Evolutionary conservation across 352 stramenopile species (phyloP).

Genomic region (Pythium vanterpoolii): DNA sequence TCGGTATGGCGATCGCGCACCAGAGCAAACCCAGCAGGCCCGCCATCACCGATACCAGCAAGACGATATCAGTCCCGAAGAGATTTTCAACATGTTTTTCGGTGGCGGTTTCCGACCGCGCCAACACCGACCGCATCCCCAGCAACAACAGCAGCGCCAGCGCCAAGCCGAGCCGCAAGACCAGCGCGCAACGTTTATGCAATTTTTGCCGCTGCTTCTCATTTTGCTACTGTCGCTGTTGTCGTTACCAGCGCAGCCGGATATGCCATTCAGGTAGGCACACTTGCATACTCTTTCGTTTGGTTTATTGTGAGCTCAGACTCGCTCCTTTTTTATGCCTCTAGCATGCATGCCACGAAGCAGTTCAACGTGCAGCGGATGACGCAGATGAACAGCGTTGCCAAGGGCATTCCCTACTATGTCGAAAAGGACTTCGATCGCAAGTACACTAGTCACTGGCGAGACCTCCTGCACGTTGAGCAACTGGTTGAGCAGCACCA

Average conservation of each 20-base stretch:
- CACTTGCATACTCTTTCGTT: not conserved
- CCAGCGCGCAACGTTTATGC: conserved; percentile 52
- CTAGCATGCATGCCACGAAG: conserved; percentile 66
- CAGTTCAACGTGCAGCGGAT: conserved; percentile 74
- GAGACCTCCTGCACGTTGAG: conserved; percentile 79
- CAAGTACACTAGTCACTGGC: conserved; percentile 84
- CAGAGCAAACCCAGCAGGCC: conserved; percentile 32
- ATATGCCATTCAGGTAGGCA: conserved; percentile 73
- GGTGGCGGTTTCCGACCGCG: conserved; percentile 71
- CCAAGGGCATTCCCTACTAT: conserved; percentile 87
- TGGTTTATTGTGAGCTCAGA: not conserved
- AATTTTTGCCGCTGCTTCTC: conserved; percentile 83
- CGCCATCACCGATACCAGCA: conserved; percentile 57
- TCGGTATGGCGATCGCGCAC: conserved; percentile 59
- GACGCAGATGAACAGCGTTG: conserved; percentile 80
- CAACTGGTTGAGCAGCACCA: conserved; percentile 86
- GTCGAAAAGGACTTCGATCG: conserved; percentile 84
- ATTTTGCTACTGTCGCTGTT: conserved; percentile 84
- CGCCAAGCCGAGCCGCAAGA: conserved; percentile 38
- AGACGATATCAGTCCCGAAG: conserved; percentile 86
- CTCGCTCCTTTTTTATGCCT: not conserved
- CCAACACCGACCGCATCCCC: conserved; percentile 33
- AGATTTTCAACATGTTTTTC: conserved; percentile 94
- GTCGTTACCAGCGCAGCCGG: conserved; percentile 63
- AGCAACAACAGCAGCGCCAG: conserved; percentile 42